Evolutionary conservation across 352 stramenopile genomes (phyloP), one percentile per base, ranked within the genome.

Genomic region (Globisporangium radiosum): DNA sequence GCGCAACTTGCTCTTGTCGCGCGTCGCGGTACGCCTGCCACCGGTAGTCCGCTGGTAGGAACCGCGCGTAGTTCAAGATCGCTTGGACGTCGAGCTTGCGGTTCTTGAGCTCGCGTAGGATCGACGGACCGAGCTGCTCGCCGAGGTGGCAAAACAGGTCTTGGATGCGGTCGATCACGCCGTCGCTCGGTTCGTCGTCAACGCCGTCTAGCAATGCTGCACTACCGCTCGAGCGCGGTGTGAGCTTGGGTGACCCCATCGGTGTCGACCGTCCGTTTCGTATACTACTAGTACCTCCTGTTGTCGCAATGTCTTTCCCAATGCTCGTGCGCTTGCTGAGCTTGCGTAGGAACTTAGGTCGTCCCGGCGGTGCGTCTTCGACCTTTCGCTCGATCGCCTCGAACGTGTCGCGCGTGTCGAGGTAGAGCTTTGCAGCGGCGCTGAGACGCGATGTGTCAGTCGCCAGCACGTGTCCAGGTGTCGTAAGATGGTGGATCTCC

Each of bases 371-470:
- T 45, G 74, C 64, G 53, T 75, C 62, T 49, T 90, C 78, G 14
- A 88, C 69, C 42, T 76, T 57, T 9, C 73, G 66, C 53, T 91
- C 78, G 47, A 87, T 78, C 0, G 69, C 76, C 56, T 91, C 77
- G 50, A 88, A 91, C 8, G 78, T 79, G 56, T 91, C 78, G 37
- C 81, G 78, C 15, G 78, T 91, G 64, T 89, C 78, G 15, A 91
- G 68, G 57, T 88, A 91, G 51, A 91, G 67, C 63, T 85, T 86
- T 25, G 81, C 78, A 3, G 81, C 81, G 7, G 79, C 77, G n/a
- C 76, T 69, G 48, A 86, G 68, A 2, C 73, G 65, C 48, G 73
- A 62, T 38, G 75, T 82, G 0, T 65, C 42, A 10, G 63, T 64
- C 47, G 57, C 69, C 38, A 78, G 66, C 47, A 72, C 69, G 0